A percentile compares a stretch with the other conserved stretches of the same genome.
Conservation (phyloP, 768 basidiomycete species). For the Mycena floridula region DNA sequence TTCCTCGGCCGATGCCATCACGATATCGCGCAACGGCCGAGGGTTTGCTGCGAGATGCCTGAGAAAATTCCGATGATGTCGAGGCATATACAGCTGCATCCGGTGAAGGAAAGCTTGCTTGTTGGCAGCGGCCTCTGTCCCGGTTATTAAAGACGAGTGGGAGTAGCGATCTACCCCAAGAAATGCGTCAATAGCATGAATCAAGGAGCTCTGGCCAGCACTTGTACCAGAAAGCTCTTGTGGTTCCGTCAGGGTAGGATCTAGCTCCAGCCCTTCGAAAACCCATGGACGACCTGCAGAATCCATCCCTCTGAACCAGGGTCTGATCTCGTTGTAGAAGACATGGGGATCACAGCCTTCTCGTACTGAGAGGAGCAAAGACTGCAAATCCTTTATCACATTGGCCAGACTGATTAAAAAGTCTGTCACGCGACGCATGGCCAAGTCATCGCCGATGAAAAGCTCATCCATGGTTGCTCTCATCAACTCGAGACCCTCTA, state of each 20-base stretch:
- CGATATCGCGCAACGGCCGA: slow-evolving; percentile 54
- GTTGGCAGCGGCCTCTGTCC: slow-evolving; percentile 12
- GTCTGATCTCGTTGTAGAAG: slow-evolving; percentile 69
- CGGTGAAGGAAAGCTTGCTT: slow-evolving; percentile 51
- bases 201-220: slow-evolving; percentile 76
- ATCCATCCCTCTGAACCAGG: slow-evolving; percentile 77
- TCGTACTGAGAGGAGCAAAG: slow-evolving; percentile 57
- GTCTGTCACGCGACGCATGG: slow-evolving; percentile 51
- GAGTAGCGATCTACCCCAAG: slow-evolving; percentile 58
- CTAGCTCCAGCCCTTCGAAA: slow-evolving; percentile 55
- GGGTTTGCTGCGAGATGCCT: slow-evolving; percentile 56
- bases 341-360: slow-evolving; percentile 65
- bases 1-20: slow-evolving; percentile 23
- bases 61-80: slow-evolving; percentile 74
- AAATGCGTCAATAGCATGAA: slow-evolving; percentile 71
- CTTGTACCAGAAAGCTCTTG: slow-evolving; percentile 68
- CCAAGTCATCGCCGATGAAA: slow-evolving; percentile 69
- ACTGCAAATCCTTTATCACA: slow-evolving; percentile 60
- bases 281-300: slow-evolving; percentile 41
- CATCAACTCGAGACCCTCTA: slow-evolving; percentile 82
- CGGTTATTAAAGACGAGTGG: slow-evolving; percentile 18
- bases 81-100: slow-evolving; percentile 82
- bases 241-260: slow-evolving; percentile 34
- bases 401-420: slow-evolving; percentile 60
- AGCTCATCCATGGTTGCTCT: slow-evolving; percentile 80